Evolutionary conservation across 1,139 yeast species (phyloP).

Genomic region (Torulaspora globosa): DNA sequence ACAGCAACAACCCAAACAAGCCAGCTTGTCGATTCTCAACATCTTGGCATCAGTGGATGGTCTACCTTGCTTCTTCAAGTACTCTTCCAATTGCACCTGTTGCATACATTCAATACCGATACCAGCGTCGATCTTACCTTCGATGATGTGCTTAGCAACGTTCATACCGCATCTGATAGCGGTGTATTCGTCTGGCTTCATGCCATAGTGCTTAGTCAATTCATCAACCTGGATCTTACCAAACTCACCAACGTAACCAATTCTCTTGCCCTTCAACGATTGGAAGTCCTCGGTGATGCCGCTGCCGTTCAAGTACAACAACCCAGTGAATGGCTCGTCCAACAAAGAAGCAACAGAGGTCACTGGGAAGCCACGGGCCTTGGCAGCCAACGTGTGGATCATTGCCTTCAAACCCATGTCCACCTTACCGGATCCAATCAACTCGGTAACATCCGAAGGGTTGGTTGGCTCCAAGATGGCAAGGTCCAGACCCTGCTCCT

Average conservation of each 20-base stretch:
- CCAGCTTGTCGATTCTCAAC: conserved; percentile 55
- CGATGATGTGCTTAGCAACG: conserved; percentile 53
- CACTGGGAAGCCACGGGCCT: conserved; percentile 56
- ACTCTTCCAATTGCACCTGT: conserved; percentile 55
- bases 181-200: conserved; percentile 53
- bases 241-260: conserved; percentile 58
- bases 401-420: conserved; percentile 60
- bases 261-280: conserved; percentile 50
- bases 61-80: conserved; percentile 45
- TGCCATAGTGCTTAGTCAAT: conserved; percentile 51
- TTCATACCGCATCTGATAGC: conserved; percentile 63
- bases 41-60: conserved; percentile 48
- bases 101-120: conserved; percentile 58
- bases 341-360: conserved; percentile 53
- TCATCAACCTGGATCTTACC: conserved; percentile 59
- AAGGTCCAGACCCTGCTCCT: conserved; percentile 49
- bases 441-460: conserved; percentile 56
- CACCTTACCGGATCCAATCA: conserved; percentile 53
- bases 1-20: conserved; percentile 58
- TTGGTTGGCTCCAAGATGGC: conserved; percentile 55
- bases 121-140: conserved; percentile 55
- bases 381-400: conserved; percentile 59
- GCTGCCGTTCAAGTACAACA: conserved; percentile 48
- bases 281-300: conserved; percentile 52
- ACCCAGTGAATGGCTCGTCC: conserved; percentile 58